A percentile compares a stretch with the other conserved stretches of the same genome.
These are phyloP conservation scores for Nyctanthes arbortristis DNA, from an alignment of 257 asterid species.

Conservation along the genomic window DNA sequence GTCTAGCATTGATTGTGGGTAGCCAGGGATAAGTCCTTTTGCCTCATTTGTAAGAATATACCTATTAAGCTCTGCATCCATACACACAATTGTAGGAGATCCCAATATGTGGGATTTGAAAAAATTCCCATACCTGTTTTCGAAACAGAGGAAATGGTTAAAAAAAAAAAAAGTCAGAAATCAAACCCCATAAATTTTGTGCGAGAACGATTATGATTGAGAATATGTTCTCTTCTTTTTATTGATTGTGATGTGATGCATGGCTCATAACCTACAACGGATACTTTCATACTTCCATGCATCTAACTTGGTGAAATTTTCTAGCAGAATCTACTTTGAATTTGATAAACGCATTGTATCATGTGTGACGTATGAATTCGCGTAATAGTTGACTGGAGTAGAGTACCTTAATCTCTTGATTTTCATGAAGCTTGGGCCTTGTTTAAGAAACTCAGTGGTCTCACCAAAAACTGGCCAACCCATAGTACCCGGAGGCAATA, in stretches of 20 bases:
- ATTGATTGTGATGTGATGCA: no score
- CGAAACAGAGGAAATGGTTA: neutral
- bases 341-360: no score
- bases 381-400: no score
- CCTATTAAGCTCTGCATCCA: constrained; percentile 83
- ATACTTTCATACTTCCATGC: no score
- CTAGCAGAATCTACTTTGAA: no score
- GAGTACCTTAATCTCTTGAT: constrained; percentile 94
- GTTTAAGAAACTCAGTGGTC: constrained; percentile 91
- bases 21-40: constrained; percentile 89
- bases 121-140: constrained; percentile 70
- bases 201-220: no score
- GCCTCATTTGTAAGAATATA: constrained; percentile 73
- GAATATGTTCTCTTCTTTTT: no score
- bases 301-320: no score
- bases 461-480: constrained; percentile 99
- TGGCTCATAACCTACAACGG: no score
- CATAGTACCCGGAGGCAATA: no score
- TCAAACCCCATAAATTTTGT: no score
- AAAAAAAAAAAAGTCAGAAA: constrained; percentile 7
- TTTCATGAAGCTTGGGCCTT: constrained; percentile 90
- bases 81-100: constrained; percentile 72
- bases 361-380: no score
- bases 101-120: constrained; percentile 84
- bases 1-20: constrained; percentile 76